Conservation (phyloP, 2,329 filamentous ascomycete species). For the Colletotrichum sp. region DNA sequence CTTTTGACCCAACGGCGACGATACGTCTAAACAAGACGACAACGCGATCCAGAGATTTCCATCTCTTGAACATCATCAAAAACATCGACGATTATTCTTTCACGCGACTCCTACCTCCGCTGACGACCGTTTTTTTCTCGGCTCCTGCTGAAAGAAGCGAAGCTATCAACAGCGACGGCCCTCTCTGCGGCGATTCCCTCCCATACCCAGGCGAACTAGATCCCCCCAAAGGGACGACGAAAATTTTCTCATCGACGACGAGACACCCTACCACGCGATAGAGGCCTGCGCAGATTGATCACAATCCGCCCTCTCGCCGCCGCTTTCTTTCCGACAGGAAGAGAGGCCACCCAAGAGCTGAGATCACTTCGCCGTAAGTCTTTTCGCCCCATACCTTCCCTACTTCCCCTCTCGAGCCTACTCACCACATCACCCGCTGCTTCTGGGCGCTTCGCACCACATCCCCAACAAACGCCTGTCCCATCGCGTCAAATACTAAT, state of each 20-base stretch:
- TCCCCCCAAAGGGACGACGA: conserved; percentile 19
- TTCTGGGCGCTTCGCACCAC: background rate
- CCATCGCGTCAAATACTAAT: conserved; percentile 1
- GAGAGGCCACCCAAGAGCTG: conserved; percentile 21
- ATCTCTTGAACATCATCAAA: background rate
- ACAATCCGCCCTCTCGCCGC: background rate
- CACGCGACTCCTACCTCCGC: background rate
- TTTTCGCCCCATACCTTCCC: background rate
- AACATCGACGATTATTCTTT: conserved; percentile 11
- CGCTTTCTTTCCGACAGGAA: conserved; percentile 10
- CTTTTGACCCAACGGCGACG: conserved; percentile 19
- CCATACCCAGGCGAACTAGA: conserved; percentile 19
- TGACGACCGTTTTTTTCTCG: background rate
- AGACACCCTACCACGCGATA: conserved; percentile 1
- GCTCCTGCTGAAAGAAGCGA: conserved; percentile 14
- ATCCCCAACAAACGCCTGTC: background rate
- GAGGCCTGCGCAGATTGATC: conserved; percentile 1
- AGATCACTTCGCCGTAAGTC: conserved; percentile 24
- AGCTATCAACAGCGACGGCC: conserved; percentile 21
- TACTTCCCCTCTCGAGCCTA: conserved; percentile 7
- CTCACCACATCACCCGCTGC: background rate
- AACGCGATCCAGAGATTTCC: conserved; percentile 16
- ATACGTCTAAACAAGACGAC: conserved; percentile 21
- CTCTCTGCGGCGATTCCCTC: conserved; percentile 16
- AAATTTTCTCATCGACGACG: conserved; percentile 19